Base-by-base conservation (phyloP, 148 eudicot genomes). In the Simmondsia chinensis region DNA sequence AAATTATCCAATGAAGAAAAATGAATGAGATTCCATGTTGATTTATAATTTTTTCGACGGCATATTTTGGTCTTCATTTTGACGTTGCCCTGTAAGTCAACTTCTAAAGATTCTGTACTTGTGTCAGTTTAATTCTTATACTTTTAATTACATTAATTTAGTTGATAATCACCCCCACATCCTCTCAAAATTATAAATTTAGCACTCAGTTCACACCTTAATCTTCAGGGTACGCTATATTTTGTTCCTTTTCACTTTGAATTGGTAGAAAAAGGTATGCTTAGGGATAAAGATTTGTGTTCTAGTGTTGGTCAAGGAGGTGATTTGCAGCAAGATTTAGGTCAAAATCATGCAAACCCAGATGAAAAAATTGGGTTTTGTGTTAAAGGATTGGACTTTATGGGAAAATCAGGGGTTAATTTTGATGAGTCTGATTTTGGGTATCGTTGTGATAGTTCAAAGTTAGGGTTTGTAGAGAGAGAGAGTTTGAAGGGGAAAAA, bases 401-500 rank as follows among this genome's bases (percentile, higher is more conserved):
- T 68, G 23, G 43, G 64, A 13, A 62, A 77, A 16, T 56, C 75
- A 5, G 59, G 22, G 2, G 28, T 38, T 35, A 60, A 26, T 61
- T 46, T 20, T 28, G 80, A 26, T 37, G 65, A 52, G 33, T 65
- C 57, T 39, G 79, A 79, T 45, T 65, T 83, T 24, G 79, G 86
- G 60, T 75, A 79, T 38, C 70, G 78, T 2, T 83, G 94, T 54
- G 88, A 84, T 4, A 77, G 61, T 64, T 57, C 70, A 4, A 80
- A 75, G 27, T 20, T 70, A 28, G 71, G 65, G 16, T 46, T 63
- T 32, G 23, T 33, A 10, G n/a, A n/a, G n/a, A n/a, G n/a, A n/a
- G n/a, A n/a, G n/a, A 59, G 61, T 65, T 70, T 74, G 14, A 84
- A 77, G 50, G 94, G 88, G 8, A 84, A 84, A 62, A 73, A 63